Conservation (phyloP, 345 rosid species). For the Orychophragmus violaceus region DNA sequence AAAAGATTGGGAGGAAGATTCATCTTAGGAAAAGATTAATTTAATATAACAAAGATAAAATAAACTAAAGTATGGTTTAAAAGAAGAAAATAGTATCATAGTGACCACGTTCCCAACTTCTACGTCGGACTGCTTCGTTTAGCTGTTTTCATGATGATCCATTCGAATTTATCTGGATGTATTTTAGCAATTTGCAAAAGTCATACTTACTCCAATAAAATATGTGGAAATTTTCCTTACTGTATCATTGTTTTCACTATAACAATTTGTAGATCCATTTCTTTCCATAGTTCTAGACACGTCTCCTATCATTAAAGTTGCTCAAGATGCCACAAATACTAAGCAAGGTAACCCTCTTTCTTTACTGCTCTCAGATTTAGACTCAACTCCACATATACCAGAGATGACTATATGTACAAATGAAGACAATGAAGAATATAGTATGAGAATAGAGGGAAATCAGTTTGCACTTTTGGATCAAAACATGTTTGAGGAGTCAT, state of each 20-base stretch:
- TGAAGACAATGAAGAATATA: too few relatives aligned
- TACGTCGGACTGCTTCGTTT: background rate
- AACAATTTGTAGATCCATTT: background rate
- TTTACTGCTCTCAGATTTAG: too few relatives aligned
- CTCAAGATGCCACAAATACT: too few relatives aligned
- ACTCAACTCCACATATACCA: too few relatives aligned
- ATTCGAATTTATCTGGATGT: background rate
- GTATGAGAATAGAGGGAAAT: too few relatives aligned
- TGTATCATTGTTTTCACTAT: background rate
- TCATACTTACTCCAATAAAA: background rate
- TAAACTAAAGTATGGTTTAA: too few relatives aligned
- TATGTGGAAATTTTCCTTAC: background rate
- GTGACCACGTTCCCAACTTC: background rate
- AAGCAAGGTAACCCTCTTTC: too few relatives aligned
- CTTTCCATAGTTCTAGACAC: background rate
- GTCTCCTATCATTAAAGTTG: too few relatives aligned
- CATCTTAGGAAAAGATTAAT: background rate
- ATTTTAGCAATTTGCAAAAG: background rate
- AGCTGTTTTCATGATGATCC: background rate
- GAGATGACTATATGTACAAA: too few relatives aligned
- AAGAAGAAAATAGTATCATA: background rate
- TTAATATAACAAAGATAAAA: background rate
- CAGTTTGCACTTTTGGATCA: too few relatives aligned
- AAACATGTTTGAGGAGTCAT: too few relatives aligned
- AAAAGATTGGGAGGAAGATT: background rate